A percentile compares a stretch with the other conserved stretches of the same genome.
These are phyloP conservation scores for Trichoderma asperellum DNA, from an alignment of 2,329 filamentous ascomycete species.

Conservation along the genomic window DNA sequence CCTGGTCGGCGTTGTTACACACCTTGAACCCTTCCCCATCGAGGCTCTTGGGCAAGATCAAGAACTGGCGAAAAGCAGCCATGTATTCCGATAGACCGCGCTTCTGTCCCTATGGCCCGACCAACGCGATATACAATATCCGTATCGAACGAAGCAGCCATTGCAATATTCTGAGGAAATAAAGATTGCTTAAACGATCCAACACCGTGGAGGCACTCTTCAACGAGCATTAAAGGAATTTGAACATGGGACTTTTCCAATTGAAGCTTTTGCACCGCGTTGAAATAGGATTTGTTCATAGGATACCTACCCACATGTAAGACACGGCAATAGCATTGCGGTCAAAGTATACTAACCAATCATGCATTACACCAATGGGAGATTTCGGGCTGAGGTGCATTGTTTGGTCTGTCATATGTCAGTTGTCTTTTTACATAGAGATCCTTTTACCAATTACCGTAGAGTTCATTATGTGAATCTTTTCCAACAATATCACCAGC, in stretches of 20 bases:
- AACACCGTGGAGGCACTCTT: conserved; percentile 20
- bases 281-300: conserved; percentile 26
- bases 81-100: conserved; percentile 22
- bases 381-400: conserved; percentile 27
- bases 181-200: conserved; percentile 27
- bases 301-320: conserved; percentile 17
- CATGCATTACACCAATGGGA: conserved; percentile 22
- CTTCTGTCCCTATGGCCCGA: conserved; percentile 26
- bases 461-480: conserved; percentile 24
- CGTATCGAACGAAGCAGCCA: conserved; percentile 25
- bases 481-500: conserved; percentile 26
- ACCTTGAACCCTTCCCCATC: conserved; percentile 27
- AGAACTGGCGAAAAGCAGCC: conserved; percentile 26
- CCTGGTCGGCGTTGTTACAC: neutral
- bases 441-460: neutral
- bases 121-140: conserved; percentile 24
- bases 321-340: neutral
- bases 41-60: conserved; percentile 26
- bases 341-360: conserved; percentile 9
- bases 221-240: conserved; percentile 27
- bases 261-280: conserved; percentile 22
- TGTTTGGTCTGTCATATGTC: conserved; percentile 3
- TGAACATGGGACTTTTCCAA: conserved; percentile 23
- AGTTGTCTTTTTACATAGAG: neutral
- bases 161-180: conserved; percentile 26